A percentile compares a stretch with the other conserved stretches of the same genome.
These are phyloP conservation scores for Trifolium repens DNA, from an alignment of 306 rosid genomes.

Conservation along the genomic window DNA sequence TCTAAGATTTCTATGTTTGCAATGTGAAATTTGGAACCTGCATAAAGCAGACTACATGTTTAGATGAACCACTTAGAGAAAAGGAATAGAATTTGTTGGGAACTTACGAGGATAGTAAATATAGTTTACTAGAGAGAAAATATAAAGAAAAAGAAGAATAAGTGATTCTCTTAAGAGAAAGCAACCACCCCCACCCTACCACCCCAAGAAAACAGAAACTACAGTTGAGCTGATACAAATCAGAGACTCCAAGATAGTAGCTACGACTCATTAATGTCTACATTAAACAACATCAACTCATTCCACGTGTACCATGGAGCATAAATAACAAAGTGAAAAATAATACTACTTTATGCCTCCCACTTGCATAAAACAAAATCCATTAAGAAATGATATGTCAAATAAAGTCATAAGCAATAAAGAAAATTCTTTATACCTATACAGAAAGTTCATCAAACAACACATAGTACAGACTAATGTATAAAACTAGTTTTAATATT, in stretches of 20 bases:
- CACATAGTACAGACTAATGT: conserved; percentile 15
- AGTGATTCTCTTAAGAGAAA: conserved; percentile 6
- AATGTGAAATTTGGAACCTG: conserved; percentile 70
- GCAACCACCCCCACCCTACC: background rate
- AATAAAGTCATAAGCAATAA: conserved; percentile 18
- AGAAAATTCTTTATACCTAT: background rate
- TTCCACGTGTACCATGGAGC: conserved; percentile 3
- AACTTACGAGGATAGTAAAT: background rate
- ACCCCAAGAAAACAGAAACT: background rate
- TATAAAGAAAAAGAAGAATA: background rate
- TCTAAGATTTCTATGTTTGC: conserved; percentile 69
- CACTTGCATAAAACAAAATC: conserved; percentile 18
- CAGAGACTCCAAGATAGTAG: conserved; percentile 4
- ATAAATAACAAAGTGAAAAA: conserved; percentile 23
- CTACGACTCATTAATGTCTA: conserved; percentile 6
- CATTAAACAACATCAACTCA: conserved; percentile 6
- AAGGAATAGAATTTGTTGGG: conserved; percentile 2
- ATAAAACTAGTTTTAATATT: conserved; percentile 14
- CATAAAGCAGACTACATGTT: conserved; percentile 42
- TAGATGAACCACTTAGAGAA: conserved; percentile 28
- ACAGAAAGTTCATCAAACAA: conserved; percentile 29
- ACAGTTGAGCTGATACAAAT: conserved; percentile 15
- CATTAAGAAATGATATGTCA: conserved; percentile 1
- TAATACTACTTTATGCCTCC: conserved; percentile 5
- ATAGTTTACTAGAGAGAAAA: conserved; percentile 8